Conservation (phyloP, 176 grass and related monocot genomes). For the Musa acuminata region DNA sequence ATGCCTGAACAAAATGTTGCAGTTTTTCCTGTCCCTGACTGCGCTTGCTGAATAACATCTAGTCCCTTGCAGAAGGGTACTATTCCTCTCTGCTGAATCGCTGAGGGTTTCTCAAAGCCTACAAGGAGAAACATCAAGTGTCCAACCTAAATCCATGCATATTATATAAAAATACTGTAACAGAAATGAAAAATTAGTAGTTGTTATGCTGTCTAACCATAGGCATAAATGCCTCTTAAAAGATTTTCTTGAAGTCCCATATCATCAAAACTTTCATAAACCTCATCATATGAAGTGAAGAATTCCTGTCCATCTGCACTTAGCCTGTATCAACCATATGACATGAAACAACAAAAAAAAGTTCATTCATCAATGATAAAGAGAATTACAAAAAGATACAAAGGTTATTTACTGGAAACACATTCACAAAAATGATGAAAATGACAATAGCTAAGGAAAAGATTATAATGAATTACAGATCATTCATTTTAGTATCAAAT, state of each 20-base stretch:
- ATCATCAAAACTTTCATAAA: conserved; percentile 56
- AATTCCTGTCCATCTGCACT: conserved; percentile 42
- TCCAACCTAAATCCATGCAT: not conserved
- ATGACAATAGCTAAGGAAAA: not conserved
- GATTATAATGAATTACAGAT: conserved; percentile 1
- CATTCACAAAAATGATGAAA: not conserved
- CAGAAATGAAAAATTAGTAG: not conserved
- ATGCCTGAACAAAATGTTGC: conserved; percentile 86
- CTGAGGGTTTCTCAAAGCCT: conserved; percentile 61
- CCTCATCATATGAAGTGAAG: conserved; percentile 71
- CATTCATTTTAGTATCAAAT: conserved; percentile 19
- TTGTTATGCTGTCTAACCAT: conserved; percentile 30
- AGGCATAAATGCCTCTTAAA: conserved; percentile 72
- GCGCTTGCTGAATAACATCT: conserved; percentile 85
- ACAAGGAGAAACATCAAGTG: not conserved
- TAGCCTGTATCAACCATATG: conserved; percentile 14
- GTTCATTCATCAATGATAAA: not conserved
- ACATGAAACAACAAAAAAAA: not conserved
- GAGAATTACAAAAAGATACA: not conserved
- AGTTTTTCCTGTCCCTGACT: conserved; percentile 78
- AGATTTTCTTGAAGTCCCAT: conserved; percentile 75
- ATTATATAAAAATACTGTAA: not conserved
- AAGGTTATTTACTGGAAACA: not conserved
- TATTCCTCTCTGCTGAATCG: conserved; percentile 79
- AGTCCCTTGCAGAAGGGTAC: conserved; percentile 77